Percentiles rank a stretch among this genome's conserved stretches.
Conservation (phyloP, 257 asterid genomes). For the Agastache rugosa region DNA sequence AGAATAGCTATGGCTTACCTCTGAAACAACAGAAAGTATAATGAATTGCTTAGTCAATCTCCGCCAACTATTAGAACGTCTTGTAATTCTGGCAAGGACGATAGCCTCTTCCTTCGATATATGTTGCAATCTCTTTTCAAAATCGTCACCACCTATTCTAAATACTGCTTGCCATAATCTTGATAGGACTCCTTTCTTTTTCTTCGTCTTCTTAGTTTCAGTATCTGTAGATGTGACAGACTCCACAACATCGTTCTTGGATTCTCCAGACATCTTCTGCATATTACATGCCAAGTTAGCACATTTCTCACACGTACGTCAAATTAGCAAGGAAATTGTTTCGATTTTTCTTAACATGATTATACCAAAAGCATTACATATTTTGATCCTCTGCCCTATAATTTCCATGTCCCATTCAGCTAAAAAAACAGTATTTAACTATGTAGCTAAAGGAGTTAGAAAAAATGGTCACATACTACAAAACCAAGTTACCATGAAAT, state of each 20-base stretch:
- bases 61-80: slow-evolving; percentile 68
- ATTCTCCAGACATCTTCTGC: slow-evolving; percentile 70
- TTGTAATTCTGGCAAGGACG: slow-evolving; percentile 67
- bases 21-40: slow-evolving; percentile 65
- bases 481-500: not conserved
- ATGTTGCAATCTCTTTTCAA: slow-evolving; percentile 87
- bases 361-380: not conserved
- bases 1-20: slow-evolving; percentile 58
- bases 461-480: not conserved
- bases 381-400: slow-evolving; percentile 12
- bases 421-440: not conserved
- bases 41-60: slow-evolving; percentile 64
- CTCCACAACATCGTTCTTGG: slow-evolving; percentile 62
- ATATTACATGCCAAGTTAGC: slow-evolving; percentile 23
- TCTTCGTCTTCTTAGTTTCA: slow-evolving; percentile 57
- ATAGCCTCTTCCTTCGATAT: slow-evolving; percentile 91
- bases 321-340: slow-evolving; percentile 20
- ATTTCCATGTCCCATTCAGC: slow-evolving; percentile 12
- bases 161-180: slow-evolving; percentile 73
- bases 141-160: slow-evolving; percentile 69
- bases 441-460: not conserved
- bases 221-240: slow-evolving; percentile 51
- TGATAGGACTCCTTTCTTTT: slow-evolving; percentile 73
- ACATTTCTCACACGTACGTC: slow-evolving; percentile 12
- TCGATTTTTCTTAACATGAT: slow-evolving; percentile 14